Evolutionary conservation across 2,329 filamentous ascomycete genomes (phyloP), one percentile per base, ranked within the genome.

Genomic region (Hymenoscyphus fraxineus): DNA sequence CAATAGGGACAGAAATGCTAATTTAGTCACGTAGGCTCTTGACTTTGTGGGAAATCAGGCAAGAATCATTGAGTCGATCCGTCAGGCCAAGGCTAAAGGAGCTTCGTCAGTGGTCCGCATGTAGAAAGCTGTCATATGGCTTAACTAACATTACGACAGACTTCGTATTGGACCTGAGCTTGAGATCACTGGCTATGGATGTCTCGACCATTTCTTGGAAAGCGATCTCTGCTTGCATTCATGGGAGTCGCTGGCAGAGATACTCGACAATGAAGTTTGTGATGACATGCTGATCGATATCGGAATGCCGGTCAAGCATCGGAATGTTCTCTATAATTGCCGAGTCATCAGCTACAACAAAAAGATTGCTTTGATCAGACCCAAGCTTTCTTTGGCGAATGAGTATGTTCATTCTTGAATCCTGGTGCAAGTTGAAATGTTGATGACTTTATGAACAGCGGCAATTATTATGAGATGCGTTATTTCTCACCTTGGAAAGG

Each of bases 301-400:
- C 41, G 85, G 85, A 44, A 80, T 86, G 78, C 86, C 87, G 0
- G 80, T 91, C 58, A 78, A 81, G 56, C 88, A 90, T 73, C 77
- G 84, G 54, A 86, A 86, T 70, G 79, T 84, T 61, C 80, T 83
- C 62, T 91, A 86, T 77, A 91, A 90, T 74, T 86, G 85, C 69
- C 80, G 89, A 31, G 80, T 89, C n/a, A 82, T 91, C 66, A 80
- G 80, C 66, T 80, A 86, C 60, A 84, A 93, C 69, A 83, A 85
- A 60, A 86, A 88, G 76, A 88, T 93, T 31, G 77, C 93, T 19
- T 80, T 89, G 65, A 88, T 95, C 64, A 81, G 90, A 12, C 89
- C 89, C 0, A 93, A 92, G 76, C 80, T 91, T 67, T 87, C 81
- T 71, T 81, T 93, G 6, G 88, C 88, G 58, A 88, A 90, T 66